Conservation (phyloP, 306 rosid genomes). For the Carpinus fangiana region DNA sequence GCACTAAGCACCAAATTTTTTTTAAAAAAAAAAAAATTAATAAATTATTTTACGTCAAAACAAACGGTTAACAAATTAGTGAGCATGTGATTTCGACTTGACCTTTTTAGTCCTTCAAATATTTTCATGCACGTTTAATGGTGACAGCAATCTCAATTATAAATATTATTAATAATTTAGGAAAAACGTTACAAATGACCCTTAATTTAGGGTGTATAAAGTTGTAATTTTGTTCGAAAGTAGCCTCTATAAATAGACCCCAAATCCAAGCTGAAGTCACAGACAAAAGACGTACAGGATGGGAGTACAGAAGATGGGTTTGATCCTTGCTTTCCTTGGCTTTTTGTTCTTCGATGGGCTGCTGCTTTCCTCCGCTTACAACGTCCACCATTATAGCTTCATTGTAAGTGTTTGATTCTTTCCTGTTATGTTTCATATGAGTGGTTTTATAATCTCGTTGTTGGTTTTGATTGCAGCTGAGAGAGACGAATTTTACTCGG, state of each 20-base stretch:
- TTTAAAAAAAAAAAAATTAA: too few relatives aligned
- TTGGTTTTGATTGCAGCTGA: slow-evolving; percentile 11
- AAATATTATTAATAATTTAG: too few relatives aligned
- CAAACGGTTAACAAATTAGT: background rate
- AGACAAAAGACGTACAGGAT: background rate
- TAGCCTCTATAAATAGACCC: background rate
- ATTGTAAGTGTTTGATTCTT: slow-evolving; percentile 9
- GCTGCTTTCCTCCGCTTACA: slow-evolving; percentile 5
- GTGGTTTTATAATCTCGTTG: background rate
- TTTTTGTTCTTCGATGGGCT: slow-evolving; percentile 10
- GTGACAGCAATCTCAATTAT: too few relatives aligned
- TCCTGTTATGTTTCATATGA: too few relatives aligned
- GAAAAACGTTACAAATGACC: too few relatives aligned
- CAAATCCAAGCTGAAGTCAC: background rate
- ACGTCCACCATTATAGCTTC: slow-evolving; percentile 27
- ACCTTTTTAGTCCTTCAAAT: too few relatives aligned
- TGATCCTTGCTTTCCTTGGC: background rate
- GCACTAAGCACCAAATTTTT: too few relatives aligned
- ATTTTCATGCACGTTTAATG: too few relatives aligned
- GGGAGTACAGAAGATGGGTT: slow-evolving; percentile 4
- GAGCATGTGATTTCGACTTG: background rate
- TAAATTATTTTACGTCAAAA: too few relatives aligned
- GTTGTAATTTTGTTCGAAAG: too few relatives aligned
- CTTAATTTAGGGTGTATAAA: too few relatives aligned
- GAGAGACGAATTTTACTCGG: slow-evolving; percentile 25